These are phyloP conservation scores for Basipetospora chlamydospora DNA, from an alignment of 2,329 filamentous ascomycete species.

Conservation along the genomic window DNA sequence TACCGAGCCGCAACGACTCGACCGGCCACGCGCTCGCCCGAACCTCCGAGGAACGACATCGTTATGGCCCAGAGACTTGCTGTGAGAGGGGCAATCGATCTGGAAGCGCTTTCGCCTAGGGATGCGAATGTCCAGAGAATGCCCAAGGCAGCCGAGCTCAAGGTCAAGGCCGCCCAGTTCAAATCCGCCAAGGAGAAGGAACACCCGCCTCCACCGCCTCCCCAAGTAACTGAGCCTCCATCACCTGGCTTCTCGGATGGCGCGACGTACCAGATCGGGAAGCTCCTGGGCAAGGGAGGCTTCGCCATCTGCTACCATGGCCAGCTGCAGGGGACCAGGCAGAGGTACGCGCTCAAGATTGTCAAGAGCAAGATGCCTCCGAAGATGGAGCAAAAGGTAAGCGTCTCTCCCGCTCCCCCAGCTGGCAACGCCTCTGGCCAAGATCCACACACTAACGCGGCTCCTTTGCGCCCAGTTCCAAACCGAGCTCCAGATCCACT, in stretches of 20 bases:
- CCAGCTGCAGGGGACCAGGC: constrained; percentile 49
- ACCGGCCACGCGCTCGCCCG: too few relatives aligned
- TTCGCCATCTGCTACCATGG: constrained; percentile 73
- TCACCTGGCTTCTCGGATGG: constrained; percentile 56
- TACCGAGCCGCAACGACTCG: too few relatives aligned
- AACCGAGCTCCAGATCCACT: constrained; percentile 91
- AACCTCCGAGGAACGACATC: too few relatives aligned
- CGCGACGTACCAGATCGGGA: constrained; percentile 58
- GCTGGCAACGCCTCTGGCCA: too few relatives aligned
- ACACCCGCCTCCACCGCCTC: constrained; percentile 49
- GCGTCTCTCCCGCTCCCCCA: constrained; percentile 8
- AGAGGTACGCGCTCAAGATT: constrained; percentile 65
- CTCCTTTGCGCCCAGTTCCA: constrained; percentile 49
- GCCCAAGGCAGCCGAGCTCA: constrained; percentile 28
- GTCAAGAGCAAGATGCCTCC: constrained; percentile 70
- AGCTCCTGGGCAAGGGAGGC: constrained; percentile 64
- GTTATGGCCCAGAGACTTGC: constrained; percentile 34
- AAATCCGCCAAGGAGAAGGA: constrained; percentile 50
- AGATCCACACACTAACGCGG: too few relatives aligned
- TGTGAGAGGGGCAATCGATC: constrained; percentile 35
- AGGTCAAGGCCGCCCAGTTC: constrained; percentile 36
- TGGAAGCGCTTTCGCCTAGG: constrained; percentile 50
- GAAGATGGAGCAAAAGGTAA: constrained; percentile 74
- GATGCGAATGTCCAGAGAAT: constrained; percentile 47
- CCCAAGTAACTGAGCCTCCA: constrained; percentile 44